Conservation (phyloP, 2,329 filamentous ascomycete species). For the Camptophora hylomeconis region DNA sequence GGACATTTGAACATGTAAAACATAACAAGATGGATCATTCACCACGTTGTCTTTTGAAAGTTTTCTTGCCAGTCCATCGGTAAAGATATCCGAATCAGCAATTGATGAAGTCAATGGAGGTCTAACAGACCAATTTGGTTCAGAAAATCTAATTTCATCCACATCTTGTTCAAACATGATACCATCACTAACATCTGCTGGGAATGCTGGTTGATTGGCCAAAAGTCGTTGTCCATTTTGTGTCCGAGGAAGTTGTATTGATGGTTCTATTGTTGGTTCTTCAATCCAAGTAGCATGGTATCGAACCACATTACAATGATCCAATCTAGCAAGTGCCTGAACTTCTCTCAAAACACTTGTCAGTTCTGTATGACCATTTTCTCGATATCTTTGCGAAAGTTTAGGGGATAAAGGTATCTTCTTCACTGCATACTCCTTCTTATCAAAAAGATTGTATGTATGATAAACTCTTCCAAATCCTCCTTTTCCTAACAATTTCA, state of each 20-base stretch:
- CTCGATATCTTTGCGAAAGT: conserved; percentile 38
- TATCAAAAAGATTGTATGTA: conserved; percentile 48
- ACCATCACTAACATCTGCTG: not conserved
- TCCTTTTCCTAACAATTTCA: conserved; percentile 47
- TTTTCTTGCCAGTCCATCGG: conserved; percentile 10
- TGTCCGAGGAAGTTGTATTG: not conserved
- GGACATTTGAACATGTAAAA: conserved; percentile 55
- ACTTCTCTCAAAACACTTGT: conserved; percentile 48
- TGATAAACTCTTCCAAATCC: conserved; percentile 54
- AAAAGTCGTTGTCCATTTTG: conserved; percentile 2
- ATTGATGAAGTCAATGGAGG: conserved; percentile 5
- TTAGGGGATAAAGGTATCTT: conserved; percentile 46
- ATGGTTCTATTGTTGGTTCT: conserved; percentile 9
- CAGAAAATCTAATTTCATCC: conserved; percentile 1
- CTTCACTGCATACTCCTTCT: conserved; percentile 52
- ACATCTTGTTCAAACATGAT: too few species aligned
- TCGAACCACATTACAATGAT: conserved; percentile 54
- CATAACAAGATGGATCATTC: conserved; percentile 17
- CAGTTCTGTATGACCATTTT: conserved; percentile 39
- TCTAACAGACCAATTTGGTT: conserved; percentile 4
- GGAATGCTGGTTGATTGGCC: conserved; percentile 4
- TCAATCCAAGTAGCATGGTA: conserved; percentile 57
- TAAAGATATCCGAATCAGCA: conserved; percentile 13
- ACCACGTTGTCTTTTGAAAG: conserved; percentile 5
- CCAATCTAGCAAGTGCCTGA: conserved; percentile 46